phyloP scores from a whole-genome alignment of 768 basidiomycete species.

The Panaeolus cyanescens region DNA sequence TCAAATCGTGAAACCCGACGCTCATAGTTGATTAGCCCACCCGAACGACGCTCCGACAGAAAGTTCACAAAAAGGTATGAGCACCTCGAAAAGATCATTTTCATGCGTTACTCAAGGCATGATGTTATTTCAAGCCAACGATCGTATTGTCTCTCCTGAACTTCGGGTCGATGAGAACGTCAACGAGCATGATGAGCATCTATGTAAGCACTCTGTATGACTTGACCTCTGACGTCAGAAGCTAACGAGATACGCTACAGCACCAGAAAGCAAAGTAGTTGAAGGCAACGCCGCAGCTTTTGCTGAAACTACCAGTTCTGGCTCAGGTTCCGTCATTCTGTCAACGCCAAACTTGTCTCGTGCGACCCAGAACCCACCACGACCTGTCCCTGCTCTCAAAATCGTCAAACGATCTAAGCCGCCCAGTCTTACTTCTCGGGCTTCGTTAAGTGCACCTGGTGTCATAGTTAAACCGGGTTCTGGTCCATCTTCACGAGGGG shows the following conservation, averaged over 20 bases:
- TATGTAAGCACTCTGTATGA: background rate
- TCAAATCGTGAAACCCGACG: background rate
- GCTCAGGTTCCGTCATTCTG: slow-evolving; percentile 1
- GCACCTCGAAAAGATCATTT: too few species aligned
- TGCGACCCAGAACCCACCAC: slow-evolving; percentile 25
- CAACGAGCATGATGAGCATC: background rate
- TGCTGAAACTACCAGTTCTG: background rate
- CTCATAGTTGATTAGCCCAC: background rate
- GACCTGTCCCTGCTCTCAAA: slow-evolving; percentile 43
- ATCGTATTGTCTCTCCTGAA: too few species aligned
- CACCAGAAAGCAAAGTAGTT: background rate
- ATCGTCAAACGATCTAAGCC: slow-evolving; percentile 44
- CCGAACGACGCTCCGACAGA: background rate
- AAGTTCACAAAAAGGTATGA: background rate
- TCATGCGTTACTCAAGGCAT: too few species aligned
- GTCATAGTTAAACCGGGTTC: background rate
- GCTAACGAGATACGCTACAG: background rate
- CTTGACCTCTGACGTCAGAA: background rate
- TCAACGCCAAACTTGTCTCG: slow-evolving; percentile 20
- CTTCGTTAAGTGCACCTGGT: background rate
- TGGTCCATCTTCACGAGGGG: background rate
- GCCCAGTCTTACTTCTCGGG: background rate
- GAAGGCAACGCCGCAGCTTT: background rate
- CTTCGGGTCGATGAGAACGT: background rate
- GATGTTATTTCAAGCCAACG: too few species aligned